Evolutionary conservation across 352 stramenopile species (phyloP), one percentile per base, ranked within the genome.

Genomic region (Phytophthora ramorum): DNA sequence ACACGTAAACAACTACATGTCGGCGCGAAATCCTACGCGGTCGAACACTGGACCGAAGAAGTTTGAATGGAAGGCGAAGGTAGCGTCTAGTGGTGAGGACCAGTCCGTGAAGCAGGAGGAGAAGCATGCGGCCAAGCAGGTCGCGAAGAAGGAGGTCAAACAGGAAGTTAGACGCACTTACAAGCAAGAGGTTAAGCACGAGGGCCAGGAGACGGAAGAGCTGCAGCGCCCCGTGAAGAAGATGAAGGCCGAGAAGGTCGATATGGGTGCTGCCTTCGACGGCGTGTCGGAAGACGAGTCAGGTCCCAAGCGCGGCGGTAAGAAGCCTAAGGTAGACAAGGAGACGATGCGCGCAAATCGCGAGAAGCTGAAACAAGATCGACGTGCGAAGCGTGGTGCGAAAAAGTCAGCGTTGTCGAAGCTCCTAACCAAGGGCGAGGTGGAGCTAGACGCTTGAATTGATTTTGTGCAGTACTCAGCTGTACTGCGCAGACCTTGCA

Each of bases 191-290:
- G 22, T 44, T 20, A 37, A 32, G 7, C 14, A 40, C 30, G 32
- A 58, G 1, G 10, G 26, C 2, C 16, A 57, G n/a, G 17, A 66
- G 17, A 63, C 37, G 16, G 37, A 62, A 53, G 49, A 47, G 30
- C 30, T 56, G 13, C 32, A 61, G 37, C 71, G 55, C 40, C 59
- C 58, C 10, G 30, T 46, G 28, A 76, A 70, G 54, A 80, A 71
- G 50, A 28, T 69, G 26, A 83, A 79, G 60, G 54, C 26, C 38
- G 83, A 91, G 61, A 79, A 80, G 40, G 54, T 93, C 24, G 85
- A 93, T 69, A 92, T 93, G 85, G 85, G 85, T 8, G 78, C 79
- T 22, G 81, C 85, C 3, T 94, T 92, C 48, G 83, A 94, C 63
- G 76, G 69, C n/a, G 30, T 76, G 2, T 87, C 78, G 38, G 74